A percentile compares a stretch with the other conserved stretches of the same genome.
These are phyloP conservation scores for Candida wancherniae DNA, from an alignment of 805 yeast genomes.

Conservation along the genomic window DNA sequence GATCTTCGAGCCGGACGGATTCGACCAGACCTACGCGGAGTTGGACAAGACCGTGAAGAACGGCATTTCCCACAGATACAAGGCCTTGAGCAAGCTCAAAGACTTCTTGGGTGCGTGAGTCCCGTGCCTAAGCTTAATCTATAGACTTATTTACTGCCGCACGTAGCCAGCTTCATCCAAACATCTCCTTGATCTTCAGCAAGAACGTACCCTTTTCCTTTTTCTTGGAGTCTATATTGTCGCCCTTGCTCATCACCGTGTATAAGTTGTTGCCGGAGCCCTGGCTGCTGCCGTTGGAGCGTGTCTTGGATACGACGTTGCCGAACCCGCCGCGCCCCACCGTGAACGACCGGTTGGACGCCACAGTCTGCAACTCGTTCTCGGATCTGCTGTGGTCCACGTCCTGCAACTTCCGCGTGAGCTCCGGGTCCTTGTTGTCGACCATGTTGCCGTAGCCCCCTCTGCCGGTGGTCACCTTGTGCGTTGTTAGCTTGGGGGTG, in stretches of 20 bases:
- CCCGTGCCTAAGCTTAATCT: too few relatives aligned
- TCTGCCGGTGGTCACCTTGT: slow-evolving; percentile 64
- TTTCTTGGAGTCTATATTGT: slow-evolving; percentile 18
- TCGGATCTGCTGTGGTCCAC: slow-evolving; percentile 41
- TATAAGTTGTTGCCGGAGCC: slow-evolving; percentile 26
- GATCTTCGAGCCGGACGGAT: slow-evolving; percentile 78
- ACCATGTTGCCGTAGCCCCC: slow-evolving; percentile 80
- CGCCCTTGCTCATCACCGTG: slow-evolving; percentile 34
- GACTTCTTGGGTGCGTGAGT: slow-evolving; percentile 51
- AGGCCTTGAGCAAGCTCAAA: slow-evolving; percentile 71
- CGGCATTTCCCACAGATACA: slow-evolving; percentile 79
- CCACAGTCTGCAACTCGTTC: slow-evolving; percentile 37
- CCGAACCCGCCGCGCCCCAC: slow-evolving; percentile 69
- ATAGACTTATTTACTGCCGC: too few relatives aligned
- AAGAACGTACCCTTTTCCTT: slow-evolving; percentile 35
- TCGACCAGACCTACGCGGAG: slow-evolving; percentile 71
- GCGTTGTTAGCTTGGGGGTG: slow-evolving; percentile 54
- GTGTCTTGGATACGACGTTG: slow-evolving; percentile 41
- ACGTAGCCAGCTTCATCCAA: slow-evolving; percentile 20
- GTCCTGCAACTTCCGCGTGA: slow-evolving; percentile 62
- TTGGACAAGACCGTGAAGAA: slow-evolving; percentile 76
- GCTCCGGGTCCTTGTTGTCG: slow-evolving; percentile 51
- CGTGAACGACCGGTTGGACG: slow-evolving; percentile 42
- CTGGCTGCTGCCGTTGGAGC: slow-evolving; percentile 19
- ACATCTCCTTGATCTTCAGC: slow-evolving; percentile 42